A percentile compares a stretch with the other conserved stretches of the same genome.
phyloP scores from a whole-genome alignment of 495 filamentous ascomycete species.

The Penicillium pulvis region DNA sequence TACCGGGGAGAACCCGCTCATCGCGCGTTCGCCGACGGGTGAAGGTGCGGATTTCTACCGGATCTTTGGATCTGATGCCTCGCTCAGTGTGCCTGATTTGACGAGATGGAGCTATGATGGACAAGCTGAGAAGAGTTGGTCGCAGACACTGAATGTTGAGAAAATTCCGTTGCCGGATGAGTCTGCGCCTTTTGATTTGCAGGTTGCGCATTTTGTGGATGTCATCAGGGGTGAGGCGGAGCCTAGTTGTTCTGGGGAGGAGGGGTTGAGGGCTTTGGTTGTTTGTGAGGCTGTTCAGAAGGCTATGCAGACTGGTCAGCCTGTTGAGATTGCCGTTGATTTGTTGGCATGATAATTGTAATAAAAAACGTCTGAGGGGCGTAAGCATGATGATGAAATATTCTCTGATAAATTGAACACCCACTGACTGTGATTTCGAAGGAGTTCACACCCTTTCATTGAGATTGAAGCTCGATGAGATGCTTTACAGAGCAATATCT shows the following conservation, averaged over 20 bases:
- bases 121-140: constrained; percentile 35
- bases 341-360: constrained; percentile 9
- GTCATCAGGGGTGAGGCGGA: constrained; percentile 47
- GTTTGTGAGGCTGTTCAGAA: constrained; percentile 46
- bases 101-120: constrained; percentile 54
- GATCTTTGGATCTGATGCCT: constrained; percentile 56
- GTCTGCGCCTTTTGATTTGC: constrained; percentile 53
- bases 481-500: no score
- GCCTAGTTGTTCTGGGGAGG: constrained; percentile 49
- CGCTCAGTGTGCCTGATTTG: constrained; percentile 59
- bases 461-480: no score
- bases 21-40: constrained; percentile 37
- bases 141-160: constrained; percentile 30
- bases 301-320: constrained; percentile 39
- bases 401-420: no score
- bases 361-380: no score
- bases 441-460: no score
- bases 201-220: constrained; percentile 58
- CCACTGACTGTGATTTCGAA: no score
- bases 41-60: constrained; percentile 52
- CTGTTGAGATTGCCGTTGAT: constrained; percentile 37
- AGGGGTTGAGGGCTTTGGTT: constrained; percentile 44
- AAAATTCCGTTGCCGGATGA: constrained; percentile 39
- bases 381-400: no score
- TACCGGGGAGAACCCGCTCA: constrained; percentile 60